These are phyloP conservation scores for Tilletia caries DNA, from an alignment of 1,284 basidiomycete species.

Conservation along the genomic window DNA sequence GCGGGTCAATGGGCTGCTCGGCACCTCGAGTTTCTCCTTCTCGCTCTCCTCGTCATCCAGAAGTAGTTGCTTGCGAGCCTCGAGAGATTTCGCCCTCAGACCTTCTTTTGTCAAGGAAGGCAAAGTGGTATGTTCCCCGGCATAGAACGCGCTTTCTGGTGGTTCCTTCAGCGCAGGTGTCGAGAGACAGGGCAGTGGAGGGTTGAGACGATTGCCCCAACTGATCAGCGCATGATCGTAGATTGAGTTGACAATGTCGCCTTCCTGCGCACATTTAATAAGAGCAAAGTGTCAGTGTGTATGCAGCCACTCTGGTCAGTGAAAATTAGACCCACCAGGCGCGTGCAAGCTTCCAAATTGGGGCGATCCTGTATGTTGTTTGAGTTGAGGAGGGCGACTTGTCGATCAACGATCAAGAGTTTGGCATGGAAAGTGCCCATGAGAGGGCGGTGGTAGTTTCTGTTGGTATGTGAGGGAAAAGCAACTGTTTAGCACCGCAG, in stretches of 20 bases:
- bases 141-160: conserved; percentile 30
- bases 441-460: conserved; percentile 50
- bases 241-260: conserved; percentile 68
- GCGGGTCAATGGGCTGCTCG: conserved; percentile 2
- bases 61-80: conserved; percentile 33
- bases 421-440: conserved; percentile 74
- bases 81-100: conserved; percentile 30
- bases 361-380: conserved; percentile 68
- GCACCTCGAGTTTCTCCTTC: conserved; percentile 23
- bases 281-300: conserved; percentile 53
- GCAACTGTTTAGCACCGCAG: neutral
- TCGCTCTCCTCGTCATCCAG: conserved; percentile 45
- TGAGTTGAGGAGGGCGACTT: conserved; percentile 68
- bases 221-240: conserved; percentile 71
- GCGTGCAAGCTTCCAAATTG: conserved; percentile 53
- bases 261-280: conserved; percentile 57
- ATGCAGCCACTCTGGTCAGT: neutral
- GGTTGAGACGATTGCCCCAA: conserved; percentile 64
- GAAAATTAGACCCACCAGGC: conserved; percentile 17
- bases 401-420: conserved; percentile 71
- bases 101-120: conserved; percentile 32
- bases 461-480: neutral
- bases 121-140: conserved; percentile 27
- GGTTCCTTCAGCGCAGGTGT: conserved; percentile 48
- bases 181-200: conserved; percentile 60